phyloP scores from a whole-genome alignment of 768 basidiomycete species.

The Tubosaeta sp. region DNA sequence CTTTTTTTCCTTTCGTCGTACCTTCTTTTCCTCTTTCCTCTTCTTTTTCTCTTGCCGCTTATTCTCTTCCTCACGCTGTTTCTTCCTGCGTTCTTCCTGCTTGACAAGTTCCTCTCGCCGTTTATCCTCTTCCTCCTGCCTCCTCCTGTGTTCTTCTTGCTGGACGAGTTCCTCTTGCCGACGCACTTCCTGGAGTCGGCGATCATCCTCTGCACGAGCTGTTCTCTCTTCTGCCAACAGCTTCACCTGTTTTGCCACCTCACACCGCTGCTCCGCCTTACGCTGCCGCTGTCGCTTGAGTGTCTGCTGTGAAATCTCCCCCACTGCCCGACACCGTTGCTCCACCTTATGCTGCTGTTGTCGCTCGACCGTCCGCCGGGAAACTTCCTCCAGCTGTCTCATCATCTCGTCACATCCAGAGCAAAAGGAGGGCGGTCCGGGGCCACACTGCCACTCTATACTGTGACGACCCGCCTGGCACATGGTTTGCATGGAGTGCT shows the following conservation, averaged over 20 bases:
- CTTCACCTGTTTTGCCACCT: too few relatives aligned
- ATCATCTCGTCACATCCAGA: constrained; percentile 40
- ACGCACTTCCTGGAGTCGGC: neutral
- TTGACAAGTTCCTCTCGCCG: neutral
- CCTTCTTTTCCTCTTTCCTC: neutral
- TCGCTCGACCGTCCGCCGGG: constrained; percentile 32
- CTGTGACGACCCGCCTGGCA: constrained; percentile 45
- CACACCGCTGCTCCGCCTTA: too few relatives aligned
- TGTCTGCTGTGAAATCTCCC: constrained; percentile 34
- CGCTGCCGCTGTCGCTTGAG: constrained; percentile 5
- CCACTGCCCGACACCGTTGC: constrained; percentile 37
- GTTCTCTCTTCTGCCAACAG: too few relatives aligned
- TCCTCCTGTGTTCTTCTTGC: constrained; percentile 35
- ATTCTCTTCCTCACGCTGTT: neutral
- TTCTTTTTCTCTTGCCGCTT: neutral
- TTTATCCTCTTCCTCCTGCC: neutral
- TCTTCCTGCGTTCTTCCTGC: constrained; percentile 35
- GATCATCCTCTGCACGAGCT: too few relatives aligned
- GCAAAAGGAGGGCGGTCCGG: constrained; percentile 36
- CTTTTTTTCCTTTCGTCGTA: neutral
- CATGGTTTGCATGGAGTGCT: constrained; percentile 25
- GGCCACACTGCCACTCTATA: constrained; percentile 39
- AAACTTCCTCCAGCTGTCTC: constrained; percentile 36
- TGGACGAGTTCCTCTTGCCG: neutral
- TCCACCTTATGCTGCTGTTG: constrained; percentile 37